These are phyloP conservation scores for Austroboletus eburneus DNA, from an alignment of 768 basidiomycete genomes.

Conservation along the genomic window DNA sequence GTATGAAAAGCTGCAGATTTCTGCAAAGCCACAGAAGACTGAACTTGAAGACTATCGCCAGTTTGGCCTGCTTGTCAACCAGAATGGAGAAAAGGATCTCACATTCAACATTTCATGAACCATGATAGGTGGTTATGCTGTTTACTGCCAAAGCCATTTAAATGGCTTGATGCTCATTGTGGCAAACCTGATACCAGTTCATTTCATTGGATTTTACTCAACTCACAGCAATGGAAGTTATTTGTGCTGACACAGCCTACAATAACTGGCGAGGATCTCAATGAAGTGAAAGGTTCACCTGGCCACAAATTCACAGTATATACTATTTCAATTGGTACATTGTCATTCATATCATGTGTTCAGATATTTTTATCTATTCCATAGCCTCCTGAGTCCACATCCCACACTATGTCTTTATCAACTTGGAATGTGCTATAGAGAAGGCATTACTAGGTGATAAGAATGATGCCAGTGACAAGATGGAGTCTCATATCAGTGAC, in stretches of 20 bases:
- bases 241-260: not conserved
- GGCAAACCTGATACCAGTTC: not conserved
- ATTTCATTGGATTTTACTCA: slow-evolving; percentile 2
- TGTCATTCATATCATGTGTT: too few species aligned
- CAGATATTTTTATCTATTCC: too few species aligned
- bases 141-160: slow-evolving; percentile 3
- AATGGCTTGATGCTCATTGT: too few species aligned
- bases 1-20: not conserved
- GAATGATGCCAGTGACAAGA: too few species aligned
- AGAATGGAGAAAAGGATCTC: not conserved
- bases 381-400: too few species aligned
- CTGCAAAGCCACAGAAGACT: not conserved
- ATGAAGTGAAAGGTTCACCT: not conserved
- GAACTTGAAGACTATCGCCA: not conserved
- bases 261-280: slow-evolving; percentile 1
- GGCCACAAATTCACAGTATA: not conserved
- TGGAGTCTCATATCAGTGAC: too few species aligned
- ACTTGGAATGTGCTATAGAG: too few species aligned
- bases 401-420: too few species aligned
- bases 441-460: too few species aligned
- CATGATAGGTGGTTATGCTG: not conserved
- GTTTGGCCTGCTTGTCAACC: not conserved
- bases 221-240: not conserved
- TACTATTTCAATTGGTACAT: not conserved
- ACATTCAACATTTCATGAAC: slow-evolving; percentile 1